A percentile compares a stretch with the other conserved stretches of the same genome.
phyloP scores from a whole-genome alignment of 2,329 filamentous ascomycete species.

The Alternaria viburni region DNA sequence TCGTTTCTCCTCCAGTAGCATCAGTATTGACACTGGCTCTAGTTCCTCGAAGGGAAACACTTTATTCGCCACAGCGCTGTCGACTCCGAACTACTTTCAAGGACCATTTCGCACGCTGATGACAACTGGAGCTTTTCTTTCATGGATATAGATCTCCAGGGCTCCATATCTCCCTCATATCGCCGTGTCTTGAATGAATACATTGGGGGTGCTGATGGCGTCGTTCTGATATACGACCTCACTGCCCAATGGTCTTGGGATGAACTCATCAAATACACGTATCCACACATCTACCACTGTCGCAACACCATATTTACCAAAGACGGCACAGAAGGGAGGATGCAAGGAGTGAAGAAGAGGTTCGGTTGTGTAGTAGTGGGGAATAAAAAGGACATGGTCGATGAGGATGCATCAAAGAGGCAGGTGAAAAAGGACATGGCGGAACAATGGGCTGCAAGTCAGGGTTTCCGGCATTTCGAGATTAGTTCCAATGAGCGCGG shows the following conservation, averaged over 20 bases:
- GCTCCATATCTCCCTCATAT: constrained; percentile 9
- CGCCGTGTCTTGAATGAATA: neutral
- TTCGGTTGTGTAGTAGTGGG: constrained; percentile 40
- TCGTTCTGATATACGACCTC: constrained; percentile 41
- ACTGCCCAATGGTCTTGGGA: constrained; percentile 30
- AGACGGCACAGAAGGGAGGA: neutral
- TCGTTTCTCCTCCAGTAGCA: neutral
- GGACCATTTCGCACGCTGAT: constrained; percentile 15
- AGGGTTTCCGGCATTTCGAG: constrained; percentile 30
- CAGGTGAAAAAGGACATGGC: constrained; percentile 26
- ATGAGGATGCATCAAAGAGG: neutral
- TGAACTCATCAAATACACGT: constrained; percentile 23
- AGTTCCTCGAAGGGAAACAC: constrained; percentile 14
- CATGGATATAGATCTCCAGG: constrained; percentile 30
- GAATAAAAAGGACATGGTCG: constrained; percentile 30
- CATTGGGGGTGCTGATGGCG: constrained; percentile 22
- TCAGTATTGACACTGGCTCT: neutral
- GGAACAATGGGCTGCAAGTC: constrained; percentile 31
- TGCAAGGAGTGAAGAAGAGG: constrained; percentile 9
- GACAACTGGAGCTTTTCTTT: constrained; percentile 11
- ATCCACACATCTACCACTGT: constrained; percentile 20
- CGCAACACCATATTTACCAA: constrained; percentile 7
- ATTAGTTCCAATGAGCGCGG: constrained; percentile 14
- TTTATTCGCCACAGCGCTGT: constrained; percentile 10
- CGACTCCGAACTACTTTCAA: constrained; percentile 8